phyloP scores from a whole-genome alignment of 2,329 filamentous ascomycete genomes.

The Furcasterigmium sp. region DNA sequence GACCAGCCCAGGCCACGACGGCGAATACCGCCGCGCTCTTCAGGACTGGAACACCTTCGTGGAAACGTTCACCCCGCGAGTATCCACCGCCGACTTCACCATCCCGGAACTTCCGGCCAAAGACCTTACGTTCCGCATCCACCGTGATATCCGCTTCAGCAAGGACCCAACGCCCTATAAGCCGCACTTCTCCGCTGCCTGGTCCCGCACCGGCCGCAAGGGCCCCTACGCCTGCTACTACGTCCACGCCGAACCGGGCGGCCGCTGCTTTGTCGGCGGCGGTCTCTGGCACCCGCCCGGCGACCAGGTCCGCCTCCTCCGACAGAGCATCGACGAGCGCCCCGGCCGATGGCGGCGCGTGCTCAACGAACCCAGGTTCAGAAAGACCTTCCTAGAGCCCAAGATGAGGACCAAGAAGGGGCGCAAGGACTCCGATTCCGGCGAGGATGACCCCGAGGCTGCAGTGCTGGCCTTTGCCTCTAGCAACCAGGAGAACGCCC shows the following conservation, averaged over 20 bases:
- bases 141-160: conserved; percentile 79
- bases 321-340: conserved; percentile 69
- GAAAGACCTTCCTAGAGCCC: conserved; percentile 56
- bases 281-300: conserved; percentile 78
- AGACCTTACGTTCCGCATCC: conserved; percentile 82
- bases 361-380: conserved; percentile 56
- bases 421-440: conserved; percentile 35
- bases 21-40: conserved; percentile 70
- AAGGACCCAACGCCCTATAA: conserved; percentile 87
- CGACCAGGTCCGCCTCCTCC: conserved; percentile 58
- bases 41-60: conserved; percentile 81
- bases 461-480: conserved; percentile 65
- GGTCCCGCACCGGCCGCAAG: conserved; percentile 82
- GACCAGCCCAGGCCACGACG: conserved; percentile 60
- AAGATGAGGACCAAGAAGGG: conserved; percentile 12
- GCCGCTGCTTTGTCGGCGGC: conserved; percentile 67
- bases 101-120: conserved; percentile 82
- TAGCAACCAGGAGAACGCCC: conserved; percentile 65
- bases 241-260: conserved; percentile 68
- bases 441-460: conserved; percentile 50
- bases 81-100: conserved; percentile 70
- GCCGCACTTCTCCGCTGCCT: conserved; percentile 80
- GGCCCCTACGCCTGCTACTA: conserved; percentile 88
- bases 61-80: conserved; percentile 62
- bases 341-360: conserved; percentile 65